Evolutionary conservation across 169 alveolate species (phyloP), one percentile per base, ranked within the genome.

Genomic region (Cryptosporidium felis): DNA sequence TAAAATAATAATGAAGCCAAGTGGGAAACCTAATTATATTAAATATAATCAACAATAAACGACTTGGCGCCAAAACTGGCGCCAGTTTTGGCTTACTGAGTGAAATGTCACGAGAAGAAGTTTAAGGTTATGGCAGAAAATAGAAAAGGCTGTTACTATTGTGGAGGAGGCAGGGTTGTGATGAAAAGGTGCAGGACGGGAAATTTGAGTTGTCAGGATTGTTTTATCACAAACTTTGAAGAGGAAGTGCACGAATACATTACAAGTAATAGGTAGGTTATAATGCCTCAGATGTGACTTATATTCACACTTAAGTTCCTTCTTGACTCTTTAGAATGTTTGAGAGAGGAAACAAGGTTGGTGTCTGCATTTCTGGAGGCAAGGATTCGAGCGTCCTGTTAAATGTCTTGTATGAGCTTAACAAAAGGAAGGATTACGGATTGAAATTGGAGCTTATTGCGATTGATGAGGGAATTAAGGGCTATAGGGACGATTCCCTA

Each of bases 311-410:
- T 5, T 10, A 2, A 3, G 26, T 56, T 56, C 44, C 42, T 5
- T 41, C 49, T 41, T 41, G 12, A 41, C 49, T 8, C 49, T 41
- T 21, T 8, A 59, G 88, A 30, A 82, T 94, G 81, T 91, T 95
- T 60, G 59, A 65, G n/a, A 90, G 80, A 41, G 98, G 98, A 5
- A 98, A 96, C 81, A 93, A 91, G 62, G 96, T 98, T 18, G 98
- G 98, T 8, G 93, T 98, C 28, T 98, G 98, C 41, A 99, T 98
- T 6, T 94, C 98, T 16, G 99, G 99, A 32, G 99, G 99, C 3
- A 98, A 98, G 90, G 99, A 98, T 67, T 96, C 99, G 23, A 95
- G 99, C 40, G 99, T 97, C 9, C 82, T 98, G 49, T 95, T 97
- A 5, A 98, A 98, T 89, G 97, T 96, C 1, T 93, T 98, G 60